phyloP scores from a whole-genome alignment of 2,329 filamentous ascomycete species.

The Ascochyta lentis region DNA sequence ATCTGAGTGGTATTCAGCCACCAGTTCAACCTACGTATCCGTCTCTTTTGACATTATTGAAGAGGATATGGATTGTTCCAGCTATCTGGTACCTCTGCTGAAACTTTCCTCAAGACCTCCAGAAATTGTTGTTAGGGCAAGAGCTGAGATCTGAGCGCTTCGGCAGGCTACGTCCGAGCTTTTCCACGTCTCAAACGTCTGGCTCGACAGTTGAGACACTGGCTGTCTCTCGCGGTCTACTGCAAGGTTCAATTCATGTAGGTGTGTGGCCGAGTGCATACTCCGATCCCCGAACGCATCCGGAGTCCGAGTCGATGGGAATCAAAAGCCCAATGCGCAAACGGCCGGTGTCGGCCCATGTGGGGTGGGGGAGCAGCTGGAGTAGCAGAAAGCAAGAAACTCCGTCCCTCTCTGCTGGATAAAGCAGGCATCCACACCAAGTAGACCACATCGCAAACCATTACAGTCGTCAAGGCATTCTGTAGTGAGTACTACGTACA shows the following conservation, averaged over 20 bases:
- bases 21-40: too few relatives aligned
- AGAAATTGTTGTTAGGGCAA: too few relatives aligned
- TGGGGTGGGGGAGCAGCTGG: conserved; percentile 7
- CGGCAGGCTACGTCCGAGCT: too few relatives aligned
- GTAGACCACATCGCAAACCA: neutral
- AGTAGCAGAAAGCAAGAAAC: conserved; percentile 11
- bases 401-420: neutral
- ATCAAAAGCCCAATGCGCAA: conserved; percentile 9
- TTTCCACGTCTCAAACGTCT: neutral
- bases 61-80: too few relatives aligned
- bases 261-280: neutral
- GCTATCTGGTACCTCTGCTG: too few relatives aligned
- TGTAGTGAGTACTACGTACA: neutral
- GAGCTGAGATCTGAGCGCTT: too few relatives aligned
- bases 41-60: too few relatives aligned
- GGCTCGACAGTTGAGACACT: neutral
- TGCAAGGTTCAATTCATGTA: neutral
- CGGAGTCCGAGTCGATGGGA: neutral
- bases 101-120: too few relatives aligned
- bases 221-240: neutral
- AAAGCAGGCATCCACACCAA: neutral
- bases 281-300: neutral
- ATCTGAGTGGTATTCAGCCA: neutral
- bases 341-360: conserved; percentile 16
- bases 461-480: neutral